Evolutionary conservation across 768 basidiomycete species (phyloP).

Genomic region (Lactarius tabidus): DNA sequence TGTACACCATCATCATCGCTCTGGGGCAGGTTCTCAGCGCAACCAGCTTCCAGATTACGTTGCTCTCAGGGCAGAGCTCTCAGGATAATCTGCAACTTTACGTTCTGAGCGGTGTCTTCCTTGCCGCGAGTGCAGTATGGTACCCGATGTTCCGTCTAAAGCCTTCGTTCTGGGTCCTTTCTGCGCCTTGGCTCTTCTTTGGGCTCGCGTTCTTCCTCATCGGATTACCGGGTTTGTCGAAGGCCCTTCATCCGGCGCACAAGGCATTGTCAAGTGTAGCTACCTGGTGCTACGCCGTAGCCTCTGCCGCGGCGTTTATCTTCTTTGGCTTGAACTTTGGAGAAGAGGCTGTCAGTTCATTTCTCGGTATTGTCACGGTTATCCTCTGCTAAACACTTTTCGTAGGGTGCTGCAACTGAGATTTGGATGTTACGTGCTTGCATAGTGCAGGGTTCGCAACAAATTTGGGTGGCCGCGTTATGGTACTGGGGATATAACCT

Average conservation of each 20-base stretch:
- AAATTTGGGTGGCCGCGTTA: slow-evolving; percentile 91
- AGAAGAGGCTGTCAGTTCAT: slow-evolving; percentile 76
- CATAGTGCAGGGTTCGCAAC: slow-evolving; percentile 91
- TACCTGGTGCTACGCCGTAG: slow-evolving; percentile 88
- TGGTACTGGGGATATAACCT: slow-evolving; percentile 95
- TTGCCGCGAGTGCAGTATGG: slow-evolving; percentile 83
- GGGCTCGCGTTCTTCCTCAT: slow-evolving; percentile 89
- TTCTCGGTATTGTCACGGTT: not conserved
- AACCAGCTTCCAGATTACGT: slow-evolving; percentile 92
- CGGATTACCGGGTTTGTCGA: slow-evolving; percentile 73
- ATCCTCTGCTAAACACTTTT: slow-evolving; percentile 14
- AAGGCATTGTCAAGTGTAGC: slow-evolving; percentile 69
- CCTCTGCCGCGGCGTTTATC: slow-evolving; percentile 88
- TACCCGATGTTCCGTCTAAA: slow-evolving; percentile 84
- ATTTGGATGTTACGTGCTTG: slow-evolving; percentile 91
- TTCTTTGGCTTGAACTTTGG: slow-evolving; percentile 97
- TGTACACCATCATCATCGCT: slow-evolving; percentile 88
- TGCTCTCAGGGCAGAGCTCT: slow-evolving; percentile 83
- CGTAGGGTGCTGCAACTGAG: slow-evolving; percentile 86
- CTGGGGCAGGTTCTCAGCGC: slow-evolving; percentile 87
- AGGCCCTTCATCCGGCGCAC: slow-evolving; percentile 56
- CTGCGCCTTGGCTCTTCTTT: slow-evolving; percentile 89
- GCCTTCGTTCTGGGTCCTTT: slow-evolving; percentile 84
- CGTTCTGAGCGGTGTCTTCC: slow-evolving; percentile 85
- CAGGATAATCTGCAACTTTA: slow-evolving; percentile 79